Evolutionary conservation across 345 rosid species (phyloP), one percentile per base, ranked within the genome.

Genomic region (Corchorus olitorius): DNA sequence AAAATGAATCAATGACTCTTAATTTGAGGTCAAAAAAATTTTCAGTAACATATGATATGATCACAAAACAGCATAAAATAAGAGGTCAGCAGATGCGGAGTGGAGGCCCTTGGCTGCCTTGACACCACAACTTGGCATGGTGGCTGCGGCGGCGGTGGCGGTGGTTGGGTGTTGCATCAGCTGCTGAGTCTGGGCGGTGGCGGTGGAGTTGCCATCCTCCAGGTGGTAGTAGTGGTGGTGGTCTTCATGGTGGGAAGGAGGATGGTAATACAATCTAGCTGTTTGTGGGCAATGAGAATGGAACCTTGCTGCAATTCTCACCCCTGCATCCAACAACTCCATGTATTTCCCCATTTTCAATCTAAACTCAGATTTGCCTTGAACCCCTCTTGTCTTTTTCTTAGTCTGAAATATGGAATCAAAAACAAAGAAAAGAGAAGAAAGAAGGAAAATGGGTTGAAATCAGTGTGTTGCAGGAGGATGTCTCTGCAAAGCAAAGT

Each of bases 221-320:
- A 17, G 37, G 5, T 55, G 72, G 56, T 11, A 46, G 76, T 11
- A 46, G 76, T 70, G 77, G 80, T 55, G 82, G 72, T 50, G 58
- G 33, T 73, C 80, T 7, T 81, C 77, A 8, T 75, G 35, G 78
- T 76, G 67, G 34, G 87, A 34, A 8, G 93, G 91, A 68, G 93
- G 91, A 45, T 86, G 93, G 75, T 89, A 86, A 61, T 88, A 88
- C 67, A 85, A 33, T 16, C 90, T 88, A 6, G 87, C 90, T 0
- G 93, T 89, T 14, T 88, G 91, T 11, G 93, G 93, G 75, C 90
- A 89, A 77, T 86, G 93, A 63, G 93, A 82, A 63, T 88, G 87
- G 70, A 90, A 85, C 75, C 93, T 80, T 0, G 89, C 90, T 0
- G 83, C 90, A 1, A 86, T 73, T 73, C 91, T 88, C 11, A 81